phyloP scores from a whole-genome alignment of 1,139 yeast genomes.

The Blastobotrys ciferrii region DNA sequence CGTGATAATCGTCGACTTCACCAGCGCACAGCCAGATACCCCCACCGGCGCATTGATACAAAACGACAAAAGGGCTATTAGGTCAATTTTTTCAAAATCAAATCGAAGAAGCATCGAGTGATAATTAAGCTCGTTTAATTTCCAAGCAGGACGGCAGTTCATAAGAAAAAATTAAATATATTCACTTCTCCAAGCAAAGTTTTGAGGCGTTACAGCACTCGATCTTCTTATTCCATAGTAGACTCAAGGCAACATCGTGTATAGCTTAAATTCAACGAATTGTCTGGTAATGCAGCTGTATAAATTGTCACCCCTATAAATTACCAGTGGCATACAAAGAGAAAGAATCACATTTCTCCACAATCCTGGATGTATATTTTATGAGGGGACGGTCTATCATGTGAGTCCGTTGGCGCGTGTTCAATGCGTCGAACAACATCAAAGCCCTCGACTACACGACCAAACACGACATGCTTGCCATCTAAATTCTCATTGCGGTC shows the following conservation, averaged over 20 bases:
- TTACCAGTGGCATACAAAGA: no score
- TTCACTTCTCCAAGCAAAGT: no score
- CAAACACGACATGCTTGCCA: constrained; percentile 43
- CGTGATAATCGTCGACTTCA: constrained; percentile 17
- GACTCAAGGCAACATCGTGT: no score
- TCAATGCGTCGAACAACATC: constrained; percentile 70
- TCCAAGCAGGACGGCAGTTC: no score
- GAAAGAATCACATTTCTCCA: constrained; percentile 46
- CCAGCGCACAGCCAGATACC: constrained; percentile 4
- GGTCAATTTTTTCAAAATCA: not conserved
- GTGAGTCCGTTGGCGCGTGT: constrained; percentile 58
- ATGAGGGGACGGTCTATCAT: constrained; percentile 56
- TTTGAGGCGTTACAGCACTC: no score
- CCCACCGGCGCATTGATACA: not conserved
- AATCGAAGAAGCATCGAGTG: no score
- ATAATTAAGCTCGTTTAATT: no score
- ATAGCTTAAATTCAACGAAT: no score
- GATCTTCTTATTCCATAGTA: no score
- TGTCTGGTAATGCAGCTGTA: no score
- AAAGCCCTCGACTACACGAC: constrained; percentile 49
- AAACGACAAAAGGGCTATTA: not conserved
- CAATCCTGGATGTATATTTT: constrained; percentile 31
- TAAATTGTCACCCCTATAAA: no score
- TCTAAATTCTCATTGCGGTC: constrained; percentile 35
- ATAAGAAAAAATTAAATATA: no score